Percentiles rank a stretch among this genome's conserved stretches.
phyloP scores from a whole-genome alignment of 2,329 filamentous ascomycete genomes.

The Orbilia brochopaga region DNA sequence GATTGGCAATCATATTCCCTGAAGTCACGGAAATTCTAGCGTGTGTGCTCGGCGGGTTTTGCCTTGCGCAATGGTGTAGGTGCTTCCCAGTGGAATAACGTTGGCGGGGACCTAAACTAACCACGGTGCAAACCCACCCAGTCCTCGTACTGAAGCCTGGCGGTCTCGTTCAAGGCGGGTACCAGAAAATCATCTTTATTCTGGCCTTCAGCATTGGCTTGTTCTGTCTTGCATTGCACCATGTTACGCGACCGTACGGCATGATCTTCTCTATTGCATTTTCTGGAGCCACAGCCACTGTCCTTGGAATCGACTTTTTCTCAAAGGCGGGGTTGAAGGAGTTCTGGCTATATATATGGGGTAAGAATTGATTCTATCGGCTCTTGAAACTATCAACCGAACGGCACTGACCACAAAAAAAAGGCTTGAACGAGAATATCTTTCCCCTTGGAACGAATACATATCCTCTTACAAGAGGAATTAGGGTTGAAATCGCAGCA shows the following conservation, averaged over 20 bases:
- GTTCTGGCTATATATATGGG: slow-evolving; percentile 94
- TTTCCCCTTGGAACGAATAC: slow-evolving; percentile 79
- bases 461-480: slow-evolving; percentile 85
- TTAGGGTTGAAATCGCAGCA: slow-evolving; percentile 80
- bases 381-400: slow-evolving; percentile 7
- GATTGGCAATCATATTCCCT: slow-evolving; percentile 75
- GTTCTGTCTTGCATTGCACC: slow-evolving; percentile 79
- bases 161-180: slow-evolving; percentile 70
- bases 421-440: slow-evolving; percentile 73
- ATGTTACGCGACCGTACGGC: slow-evolving; percentile 76
- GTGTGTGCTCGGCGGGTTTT: slow-evolving; percentile 85
- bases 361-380: slow-evolving; percentile 58
- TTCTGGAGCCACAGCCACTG: slow-evolving; percentile 75
- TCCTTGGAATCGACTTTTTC: slow-evolving; percentile 90
- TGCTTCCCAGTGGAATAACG: slow-evolving; percentile 4
- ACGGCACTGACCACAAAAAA: slow-evolving; percentile 46
- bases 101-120: background rate
- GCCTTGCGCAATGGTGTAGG: slow-evolving; percentile 78
- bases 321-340: slow-evolving; percentile 89
- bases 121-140: slow-evolving; percentile 33
- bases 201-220: slow-evolving; percentile 70
- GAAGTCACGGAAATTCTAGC: slow-evolving; percentile 85
- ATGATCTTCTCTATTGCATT: slow-evolving; percentile 80
- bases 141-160: slow-evolving; percentile 76
- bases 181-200: slow-evolving; percentile 76